Evolutionary conservation across 768 basidiomycete species (phyloP).

Genomic region (Agrocybe chaxingu): DNA sequence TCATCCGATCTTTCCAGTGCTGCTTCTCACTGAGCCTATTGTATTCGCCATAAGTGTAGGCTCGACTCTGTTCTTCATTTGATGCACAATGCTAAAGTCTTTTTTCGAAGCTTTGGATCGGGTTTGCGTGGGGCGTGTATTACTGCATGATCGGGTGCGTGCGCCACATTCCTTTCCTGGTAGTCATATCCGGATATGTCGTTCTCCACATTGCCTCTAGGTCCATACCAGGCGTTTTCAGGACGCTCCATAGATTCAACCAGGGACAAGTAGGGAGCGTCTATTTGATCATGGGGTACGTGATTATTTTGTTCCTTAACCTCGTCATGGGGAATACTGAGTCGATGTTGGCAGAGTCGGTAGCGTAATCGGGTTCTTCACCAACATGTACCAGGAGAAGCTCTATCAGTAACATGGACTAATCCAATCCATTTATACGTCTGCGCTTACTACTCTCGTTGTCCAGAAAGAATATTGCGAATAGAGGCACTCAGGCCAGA

Average conservation of each 20-base stretch:
- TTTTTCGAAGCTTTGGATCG: conserved; percentile 50
- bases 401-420: conserved; percentile 38
- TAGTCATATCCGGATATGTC: not conserved
- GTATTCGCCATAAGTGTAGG: conserved; percentile 67
- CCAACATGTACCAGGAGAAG: conserved; percentile 42
- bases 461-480: conserved; percentile 22
- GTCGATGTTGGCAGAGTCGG: conserved; percentile 39
- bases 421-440: not conserved
- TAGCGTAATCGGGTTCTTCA: conserved; percentile 37
- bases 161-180: conserved; percentile 27
- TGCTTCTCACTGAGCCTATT: conserved; percentile 67
- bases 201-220: conserved; percentile 22
- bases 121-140: conserved; percentile 71
- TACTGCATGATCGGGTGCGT: conserved; percentile 51
- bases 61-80: conserved; percentile 30
- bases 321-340: not conserved
- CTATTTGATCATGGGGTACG: conserved; percentile 48
- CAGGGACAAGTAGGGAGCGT: conserved; percentile 54
- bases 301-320: conserved; percentile 21
- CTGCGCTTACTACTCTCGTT: not conserved
- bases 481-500: conserved; percentile 45
- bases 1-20: conserved; percentile 31
- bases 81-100: not conserved
- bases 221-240: conserved; percentile 56
- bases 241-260: conserved; percentile 52